Conservation (phyloP, 2,329 filamentous ascomycete species). For the Thelonectria olida region DNA sequence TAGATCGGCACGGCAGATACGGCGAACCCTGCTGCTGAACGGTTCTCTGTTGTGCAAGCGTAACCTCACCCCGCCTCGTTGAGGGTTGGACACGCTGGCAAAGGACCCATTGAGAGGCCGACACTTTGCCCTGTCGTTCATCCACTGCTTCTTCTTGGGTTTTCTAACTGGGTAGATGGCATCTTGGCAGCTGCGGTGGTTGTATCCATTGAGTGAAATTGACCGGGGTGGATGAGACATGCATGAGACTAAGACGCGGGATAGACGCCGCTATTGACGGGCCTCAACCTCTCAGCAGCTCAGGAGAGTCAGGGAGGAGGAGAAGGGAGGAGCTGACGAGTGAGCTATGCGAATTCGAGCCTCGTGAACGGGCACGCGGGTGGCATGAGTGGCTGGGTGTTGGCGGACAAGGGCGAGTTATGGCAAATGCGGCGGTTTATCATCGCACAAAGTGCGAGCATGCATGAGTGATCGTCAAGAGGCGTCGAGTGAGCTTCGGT, state of each 20-base stretch:
- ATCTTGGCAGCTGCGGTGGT: neutral
- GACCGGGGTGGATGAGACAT: neutral
- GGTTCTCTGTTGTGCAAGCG: neutral
- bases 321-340: neutral
- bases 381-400: slow-evolving; percentile 7
- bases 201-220: neutral
- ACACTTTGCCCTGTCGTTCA: neutral
- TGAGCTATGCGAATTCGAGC: neutral
- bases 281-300: neutral
- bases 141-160: neutral
- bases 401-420: neutral
- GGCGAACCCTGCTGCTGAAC: no score
- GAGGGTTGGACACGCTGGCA: neutral
- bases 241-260: neutral
- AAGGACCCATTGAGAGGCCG: neutral
- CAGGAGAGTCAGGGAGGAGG: neutral
- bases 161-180: no score
- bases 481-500: neutral
- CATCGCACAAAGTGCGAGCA: neutral
- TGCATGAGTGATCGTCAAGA: neutral
- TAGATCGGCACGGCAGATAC: no score
- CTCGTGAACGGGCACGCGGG: neutral
- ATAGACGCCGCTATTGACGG: neutral
- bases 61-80: neutral
- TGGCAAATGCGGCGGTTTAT: neutral